Evolutionary conservation across 805 yeast species (phyloP).

Genomic region (Nakazawaea holstii): DNA sequence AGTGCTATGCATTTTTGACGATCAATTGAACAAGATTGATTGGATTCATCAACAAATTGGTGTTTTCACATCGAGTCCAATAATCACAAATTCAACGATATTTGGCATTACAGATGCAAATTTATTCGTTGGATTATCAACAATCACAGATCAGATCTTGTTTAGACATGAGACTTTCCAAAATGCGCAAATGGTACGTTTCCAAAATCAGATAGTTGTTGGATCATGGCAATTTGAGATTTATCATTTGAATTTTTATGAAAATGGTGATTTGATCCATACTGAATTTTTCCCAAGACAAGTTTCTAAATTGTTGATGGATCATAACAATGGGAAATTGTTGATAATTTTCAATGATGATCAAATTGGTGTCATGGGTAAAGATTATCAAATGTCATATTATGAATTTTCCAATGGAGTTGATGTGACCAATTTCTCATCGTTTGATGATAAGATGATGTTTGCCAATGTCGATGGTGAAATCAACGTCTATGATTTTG

Average conservation of each 20-base stretch:
- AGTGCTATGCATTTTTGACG: constrained; percentile 28
- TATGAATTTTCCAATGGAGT: background rate
- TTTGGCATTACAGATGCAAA: constrained; percentile 22
- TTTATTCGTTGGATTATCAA: constrained; percentile 21
- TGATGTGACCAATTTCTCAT: background rate
- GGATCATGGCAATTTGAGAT: constrained; percentile 10
- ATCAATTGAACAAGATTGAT: constrained; percentile 50
- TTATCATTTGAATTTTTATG: constrained; percentile 14
- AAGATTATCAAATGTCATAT: background rate
- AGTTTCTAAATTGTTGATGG: background rate
- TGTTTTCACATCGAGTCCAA: constrained; percentile 14
- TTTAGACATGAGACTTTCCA: constrained; percentile 24
- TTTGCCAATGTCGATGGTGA: background rate
- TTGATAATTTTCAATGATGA: background rate
- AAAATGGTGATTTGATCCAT: constrained; percentile 2
- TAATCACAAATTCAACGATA: constrained; percentile 2
- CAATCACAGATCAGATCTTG: constrained; percentile 20
- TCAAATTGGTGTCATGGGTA: background rate
- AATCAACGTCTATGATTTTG: too few species aligned
- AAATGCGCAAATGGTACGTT: constrained; percentile 8
- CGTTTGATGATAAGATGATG: background rate
- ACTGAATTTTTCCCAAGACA: background rate
- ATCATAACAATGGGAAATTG: background rate
- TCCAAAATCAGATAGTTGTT: constrained; percentile 9
- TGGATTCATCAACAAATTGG: constrained; percentile 50